Evolutionary conservation across 106 monocot genomes (phyloP).

Genomic region (Acorus calamus): DNA sequence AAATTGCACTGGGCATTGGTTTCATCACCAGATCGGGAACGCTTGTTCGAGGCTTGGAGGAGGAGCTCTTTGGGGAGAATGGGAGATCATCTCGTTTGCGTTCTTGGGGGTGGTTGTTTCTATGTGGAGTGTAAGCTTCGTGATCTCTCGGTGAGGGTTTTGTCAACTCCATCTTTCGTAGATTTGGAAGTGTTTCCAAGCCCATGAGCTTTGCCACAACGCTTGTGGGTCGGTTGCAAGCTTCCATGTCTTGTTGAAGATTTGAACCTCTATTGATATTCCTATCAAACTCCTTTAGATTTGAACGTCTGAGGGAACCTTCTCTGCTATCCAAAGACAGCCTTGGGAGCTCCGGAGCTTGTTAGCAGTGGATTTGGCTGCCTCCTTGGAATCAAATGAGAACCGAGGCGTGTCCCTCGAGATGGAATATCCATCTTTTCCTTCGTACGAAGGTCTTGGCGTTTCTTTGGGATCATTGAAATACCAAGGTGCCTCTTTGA

Average conservation of each 20-base stretch:
- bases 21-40: constrained; percentile 13
- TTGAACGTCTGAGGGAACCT: constrained; percentile 23
- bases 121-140: neutral
- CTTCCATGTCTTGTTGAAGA: constrained; percentile 25
- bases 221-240: constrained; percentile 22
- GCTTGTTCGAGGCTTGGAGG: constrained; percentile 1
- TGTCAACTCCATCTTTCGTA: neutral
- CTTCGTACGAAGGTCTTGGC: constrained; percentile 49
- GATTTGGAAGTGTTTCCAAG: constrained; percentile 47
- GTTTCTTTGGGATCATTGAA: constrained; percentile 33
- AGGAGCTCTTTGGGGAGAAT: constrained; percentile 16
- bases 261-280: constrained; percentile 8
- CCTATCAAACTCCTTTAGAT: constrained; percentile 24
- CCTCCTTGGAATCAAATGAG: constrained; percentile 46
- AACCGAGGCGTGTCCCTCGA: too few species aligned
- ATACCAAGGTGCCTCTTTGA: constrained; percentile 41
- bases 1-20: constrained; percentile 26
- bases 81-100: constrained; percentile 10
- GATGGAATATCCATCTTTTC: constrained; percentile 25
- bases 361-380: constrained; percentile 12
- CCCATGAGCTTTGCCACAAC: constrained; percentile 94
- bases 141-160: neutral
- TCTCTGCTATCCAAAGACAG: constrained; percentile 72
- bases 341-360: constrained; percentile 57
- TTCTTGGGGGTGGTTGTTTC: neutral